These are phyloP conservation scores for Picochlorum sp. DNA, from an alignment of 139 green algal genomes.

Conservation along the genomic window DNA sequence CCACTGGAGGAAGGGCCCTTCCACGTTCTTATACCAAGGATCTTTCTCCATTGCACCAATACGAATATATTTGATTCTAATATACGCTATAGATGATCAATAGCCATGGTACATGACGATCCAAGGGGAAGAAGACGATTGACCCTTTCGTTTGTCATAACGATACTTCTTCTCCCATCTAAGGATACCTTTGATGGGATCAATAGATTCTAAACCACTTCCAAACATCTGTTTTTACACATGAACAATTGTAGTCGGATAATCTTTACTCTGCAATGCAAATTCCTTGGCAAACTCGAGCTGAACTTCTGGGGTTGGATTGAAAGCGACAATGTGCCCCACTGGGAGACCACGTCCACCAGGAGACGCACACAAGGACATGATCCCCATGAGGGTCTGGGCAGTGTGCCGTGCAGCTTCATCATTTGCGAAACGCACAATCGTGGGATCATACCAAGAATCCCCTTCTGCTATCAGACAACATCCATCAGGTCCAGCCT, in stretches of 20 bases:
- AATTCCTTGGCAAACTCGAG: conserved; percentile 13
- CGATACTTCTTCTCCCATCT: no score
- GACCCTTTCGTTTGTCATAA: no score
- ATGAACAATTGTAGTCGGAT: not conserved
- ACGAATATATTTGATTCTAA: not conserved
- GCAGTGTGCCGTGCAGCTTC: conserved; percentile 12
- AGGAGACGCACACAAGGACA: conserved; percentile 9
- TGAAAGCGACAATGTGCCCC: conserved; percentile 18
- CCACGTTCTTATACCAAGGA: conserved; percentile 70
- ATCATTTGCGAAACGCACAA: conserved; percentile 10
- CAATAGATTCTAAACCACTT: not conserved
- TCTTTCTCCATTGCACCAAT: conserved; percentile 54
- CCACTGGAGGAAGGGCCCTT: conserved; percentile 60
- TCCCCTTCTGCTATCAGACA: conserved; percentile 4
- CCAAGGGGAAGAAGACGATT: no score
- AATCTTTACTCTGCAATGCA: not conserved
- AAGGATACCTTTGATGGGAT: no score
- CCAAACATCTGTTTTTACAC: not conserved
- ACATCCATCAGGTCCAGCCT: conserved; percentile 12
- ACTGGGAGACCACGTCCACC: conserved; percentile 12
- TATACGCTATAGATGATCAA: not conserved
- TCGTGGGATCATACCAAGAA: conserved; percentile 12
- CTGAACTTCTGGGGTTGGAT: conserved; percentile 4
- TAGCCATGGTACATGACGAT: not conserved
- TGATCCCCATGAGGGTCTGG: conserved; percentile 1